Base-by-base conservation (phyloP, 129 eudicot genomes). In the Tagetes patula region DNA sequence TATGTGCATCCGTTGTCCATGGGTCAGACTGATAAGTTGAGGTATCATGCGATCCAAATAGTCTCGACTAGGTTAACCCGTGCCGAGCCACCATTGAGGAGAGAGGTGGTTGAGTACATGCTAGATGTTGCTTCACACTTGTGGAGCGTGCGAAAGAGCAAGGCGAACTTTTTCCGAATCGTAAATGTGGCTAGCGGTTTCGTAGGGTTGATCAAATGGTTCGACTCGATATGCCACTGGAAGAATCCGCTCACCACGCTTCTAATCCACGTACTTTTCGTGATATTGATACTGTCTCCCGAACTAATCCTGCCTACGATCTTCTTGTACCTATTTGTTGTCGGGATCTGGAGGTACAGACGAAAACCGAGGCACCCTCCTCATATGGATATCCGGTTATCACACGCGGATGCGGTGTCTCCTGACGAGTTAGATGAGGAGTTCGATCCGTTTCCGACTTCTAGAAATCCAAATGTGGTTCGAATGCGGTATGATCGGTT, bases 341-440 rank as follows among this genome's bases (percentile, higher is more conserved):
- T 85, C 13, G 95, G 95, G 43, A 81, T 85, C 1, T 92, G 98
- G 98, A 71, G 82, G 13, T 89, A 87, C 74, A 77, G 98, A 62
- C 70, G 88, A 88, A 89, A 90, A 71, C 96, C 98, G 12, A 89
- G 91, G 84, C 96, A 92, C 71, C 98, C 98, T 59, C 96, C 98
- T 8, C 98, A 92, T 27, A 89, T 92, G 98, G 96, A 92, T 67
- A 82, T 87, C 30, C 77, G 83, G 38, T 72, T 92, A 52, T 89
- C 96, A 0, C 83, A 87, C 37, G 96, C 98, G 3, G 87, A 92
- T 36, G 88, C 82, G 3, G 87, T 85, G 4, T 79, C 69, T n/a
- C 56, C 60, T 2, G 98, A 89, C 1, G 98, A 92, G 50, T 76
- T 92, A 20, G 96, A 92, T 40, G 98, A 92, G 55, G 96, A 92